phyloP scores from a whole-genome alignment of 345 rosid species.

The Limnanthes douglasii region DNA sequence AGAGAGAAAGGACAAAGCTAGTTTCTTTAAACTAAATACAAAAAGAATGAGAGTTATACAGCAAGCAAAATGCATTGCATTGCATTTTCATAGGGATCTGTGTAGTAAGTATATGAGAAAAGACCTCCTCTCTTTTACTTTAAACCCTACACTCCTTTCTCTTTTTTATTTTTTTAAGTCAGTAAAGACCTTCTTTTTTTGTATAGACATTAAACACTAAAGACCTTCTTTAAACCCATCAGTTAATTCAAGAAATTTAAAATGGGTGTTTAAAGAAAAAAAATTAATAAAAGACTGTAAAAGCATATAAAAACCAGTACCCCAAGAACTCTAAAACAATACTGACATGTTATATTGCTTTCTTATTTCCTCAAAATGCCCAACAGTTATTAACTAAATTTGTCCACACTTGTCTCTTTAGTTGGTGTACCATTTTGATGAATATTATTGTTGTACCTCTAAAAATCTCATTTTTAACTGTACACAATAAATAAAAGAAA shows the following conservation, averaged over 20 bases:
- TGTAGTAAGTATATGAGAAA: slow-evolving; percentile 79
- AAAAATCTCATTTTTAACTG: too few species aligned
- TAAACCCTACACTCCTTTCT: slow-evolving; percentile 16
- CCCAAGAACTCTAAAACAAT: slow-evolving; percentile 8
- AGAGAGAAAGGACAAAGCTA: slow-evolving; percentile 37
- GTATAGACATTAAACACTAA: too few species aligned
- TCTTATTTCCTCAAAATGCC: slow-evolving; percentile 11
- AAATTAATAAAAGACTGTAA: slow-evolving; percentile 1
- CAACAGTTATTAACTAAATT: slow-evolving; percentile 24
- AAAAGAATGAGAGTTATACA: slow-evolving; percentile 54
- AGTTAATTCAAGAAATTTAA: slow-evolving; percentile 2
- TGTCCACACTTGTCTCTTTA: slow-evolving; percentile 9
- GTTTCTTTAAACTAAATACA: slow-evolving; percentile 57
- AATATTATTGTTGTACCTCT: too few species aligned
- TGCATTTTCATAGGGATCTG: slow-evolving; percentile 97
- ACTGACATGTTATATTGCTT: slow-evolving; percentile 4
- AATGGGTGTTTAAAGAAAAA: neutral
- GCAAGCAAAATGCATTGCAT: slow-evolving; percentile 46
- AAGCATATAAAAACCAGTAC: neutral
- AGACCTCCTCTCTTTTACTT: slow-evolving; percentile 53
- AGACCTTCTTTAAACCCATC: neutral
- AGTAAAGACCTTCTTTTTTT: neutral
- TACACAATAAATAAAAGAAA: too few species aligned
- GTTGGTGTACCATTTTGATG: slow-evolving; percentile 7
- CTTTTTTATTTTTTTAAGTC: neutral